Evolutionary conservation across 495 filamentous ascomycete species (phyloP), one percentile per base, ranked within the genome.

Genomic region (Friedmanniomyces endolithicus): DNA sequence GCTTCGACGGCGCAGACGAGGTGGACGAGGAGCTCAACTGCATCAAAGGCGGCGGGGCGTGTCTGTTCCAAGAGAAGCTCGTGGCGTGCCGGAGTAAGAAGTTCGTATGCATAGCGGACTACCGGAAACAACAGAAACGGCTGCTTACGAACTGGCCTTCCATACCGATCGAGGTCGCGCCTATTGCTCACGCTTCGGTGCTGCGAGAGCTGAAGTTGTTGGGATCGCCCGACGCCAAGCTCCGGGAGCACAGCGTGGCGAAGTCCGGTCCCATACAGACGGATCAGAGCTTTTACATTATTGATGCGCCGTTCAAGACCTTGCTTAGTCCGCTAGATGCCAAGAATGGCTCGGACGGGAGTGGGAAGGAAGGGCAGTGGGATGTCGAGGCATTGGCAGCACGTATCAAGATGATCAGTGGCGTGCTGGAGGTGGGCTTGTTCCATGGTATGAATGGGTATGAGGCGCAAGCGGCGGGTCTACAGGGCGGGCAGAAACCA

Each of bases 31-130:
- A 89, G 37, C 70, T 98, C 50, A 98, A 97, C 70, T 87, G 88
- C 65, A 95, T 98, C 71, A 98, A 98, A 73, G 92, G 92, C 44
- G 92, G 92, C 16, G 92, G 92, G 43, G 92, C 89, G 25, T 98
- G 94, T 70, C 71, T 96, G 55, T 96, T 94, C 76, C 94, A 97
- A 71, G 92, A 98, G 74, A 98, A 98, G 73, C 74, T 98, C 22
- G 90, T 98, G 14, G 90, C 90, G 2, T 78, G 85, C 31, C 78
- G 81, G 52, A 85, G 90, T 1, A 84, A 80, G 72, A 85, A 89
- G 62, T 96, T 98, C 65, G 79, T 98, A 52, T 92, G 87, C 64
- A 94, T 97, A 51, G 92, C 94, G 31, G 87, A 97, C 70, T 87
- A 85, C 59, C 80, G 92, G 57, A 98, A 98, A 73, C 78, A 90